Base-by-base conservation (phyloP, 371 early-diverging fungal genomes). In the Syncephalastrum monosporum region DNA sequence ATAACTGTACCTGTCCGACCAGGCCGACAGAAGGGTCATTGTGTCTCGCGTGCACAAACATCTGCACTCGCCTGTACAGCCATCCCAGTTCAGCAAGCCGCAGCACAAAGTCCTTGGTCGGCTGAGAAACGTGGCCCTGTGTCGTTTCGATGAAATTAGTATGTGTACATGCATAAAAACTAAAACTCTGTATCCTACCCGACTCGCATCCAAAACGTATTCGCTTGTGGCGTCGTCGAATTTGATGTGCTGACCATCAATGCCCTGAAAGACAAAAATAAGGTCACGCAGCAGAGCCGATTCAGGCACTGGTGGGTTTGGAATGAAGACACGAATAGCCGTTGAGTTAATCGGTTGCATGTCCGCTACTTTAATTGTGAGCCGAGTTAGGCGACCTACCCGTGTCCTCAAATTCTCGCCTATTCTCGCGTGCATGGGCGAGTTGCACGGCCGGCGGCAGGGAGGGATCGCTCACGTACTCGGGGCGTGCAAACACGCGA, bases 241-340 rank as follows among this genome's bases (percentile, higher is more conserved):
- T 57, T 80, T 82, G 24, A 96, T 80, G 60, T 84, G 88, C 53
- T 81, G 82, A 41, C 98, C 98, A 73, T 96, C 91, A 48, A 98
- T 91, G 3, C 95, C 98, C 68, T 96, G 98, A 67, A 96, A 88
- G 14, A 95, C 81, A 67, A 83, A 98, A 6, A 98, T 79, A 50
- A 96, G 68, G 54, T 98, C 98, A 3, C 89, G 83, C 42, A 98
- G 66, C 24, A 95, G 65, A 0, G 77, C 77, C 2, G 82, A 64
- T 65, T 96, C 96, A 13, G 82, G 63, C 4, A 87, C 74, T 47
- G 42, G 16, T 45, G 42, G 17, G 5, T 29, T 29, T 33, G 38
- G 8, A 12, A 33, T 33, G 38, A 33, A 33, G 38, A 10, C 10
- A 10, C 0, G 38, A 33, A 33, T 5, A 10, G 38, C 2, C 12